These are phyloP conservation scores for Pythium vanterpoolii DNA, from an alignment of 352 stramenopile genomes.

Conservation along the genomic window DNA sequence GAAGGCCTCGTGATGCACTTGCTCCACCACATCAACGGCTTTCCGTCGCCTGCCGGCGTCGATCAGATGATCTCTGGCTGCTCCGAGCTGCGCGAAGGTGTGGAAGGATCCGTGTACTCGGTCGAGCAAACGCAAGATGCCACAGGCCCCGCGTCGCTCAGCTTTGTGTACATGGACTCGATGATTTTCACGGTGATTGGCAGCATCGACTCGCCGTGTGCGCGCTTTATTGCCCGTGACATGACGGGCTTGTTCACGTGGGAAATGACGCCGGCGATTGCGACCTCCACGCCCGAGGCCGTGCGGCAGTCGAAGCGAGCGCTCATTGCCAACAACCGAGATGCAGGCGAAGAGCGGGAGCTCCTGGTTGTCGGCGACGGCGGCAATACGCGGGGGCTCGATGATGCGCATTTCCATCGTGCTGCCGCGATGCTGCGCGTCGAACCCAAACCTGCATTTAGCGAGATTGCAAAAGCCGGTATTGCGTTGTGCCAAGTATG, in stretches of 20 bases:
- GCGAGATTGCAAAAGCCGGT: conserved; percentile 19
- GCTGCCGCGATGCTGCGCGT: conserved; percentile 53
- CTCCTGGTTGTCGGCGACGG: conserved; percentile 25
- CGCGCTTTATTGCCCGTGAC: conserved; percentile 73
- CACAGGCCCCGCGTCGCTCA: conserved; percentile 39
- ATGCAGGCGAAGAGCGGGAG: conserved; percentile 29
- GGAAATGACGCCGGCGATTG: conserved; percentile 46
- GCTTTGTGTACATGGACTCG: conserved; percentile 88
- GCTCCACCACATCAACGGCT: conserved; percentile 83
- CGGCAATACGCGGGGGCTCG: conserved; percentile 25
- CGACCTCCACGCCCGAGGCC: conserved; percentile 7
- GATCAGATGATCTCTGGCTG: conserved; percentile 85
- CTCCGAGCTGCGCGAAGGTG: conserved; percentile 53
- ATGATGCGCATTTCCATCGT: conserved; percentile 39
- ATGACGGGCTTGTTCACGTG: conserved; percentile 87
- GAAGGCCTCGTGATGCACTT: conserved; percentile 84
- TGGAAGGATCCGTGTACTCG: conserved; percentile 21
- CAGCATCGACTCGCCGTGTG: conserved; percentile 71
- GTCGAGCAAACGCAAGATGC: conserved; percentile 20
- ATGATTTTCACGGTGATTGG: conserved; percentile 84
- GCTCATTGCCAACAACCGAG: not conserved
- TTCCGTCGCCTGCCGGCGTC: conserved; percentile 75
- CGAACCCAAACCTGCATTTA: conserved; percentile 49
- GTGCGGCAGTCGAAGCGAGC: conserved; percentile 8
- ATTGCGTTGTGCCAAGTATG: conserved; percentile 44